These are phyloP conservation scores for Penicillium carneum DNA, from an alignment of 2,329 filamentous ascomycete genomes.

Conservation along the genomic window DNA sequence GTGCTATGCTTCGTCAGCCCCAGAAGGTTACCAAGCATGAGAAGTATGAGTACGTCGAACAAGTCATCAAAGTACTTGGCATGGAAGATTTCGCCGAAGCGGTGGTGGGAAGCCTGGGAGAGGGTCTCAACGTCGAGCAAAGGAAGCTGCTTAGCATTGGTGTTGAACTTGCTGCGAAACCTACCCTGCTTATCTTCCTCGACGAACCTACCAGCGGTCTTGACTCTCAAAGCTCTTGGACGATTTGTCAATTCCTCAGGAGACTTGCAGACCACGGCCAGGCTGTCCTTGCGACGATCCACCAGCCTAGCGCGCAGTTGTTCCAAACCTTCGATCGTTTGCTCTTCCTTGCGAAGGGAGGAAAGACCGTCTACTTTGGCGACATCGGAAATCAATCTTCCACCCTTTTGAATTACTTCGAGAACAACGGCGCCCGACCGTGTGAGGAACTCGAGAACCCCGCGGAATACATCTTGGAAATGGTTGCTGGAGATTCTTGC, in stretches of 20 bases:
- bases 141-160: constrained; percentile 81
- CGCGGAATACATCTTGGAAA: constrained; percentile 75
- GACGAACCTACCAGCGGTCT: constrained; percentile 85
- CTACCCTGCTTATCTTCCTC: constrained; percentile 83
- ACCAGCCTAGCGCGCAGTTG: constrained; percentile 87
- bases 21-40: constrained; percentile 70
- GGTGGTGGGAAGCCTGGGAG: constrained; percentile 82
- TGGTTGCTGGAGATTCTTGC: constrained; percentile 55
- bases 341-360: constrained; percentile 68
- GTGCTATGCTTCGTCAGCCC: constrained; percentile 83
- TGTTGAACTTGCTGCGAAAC: constrained; percentile 90
- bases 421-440: constrained; percentile 63
- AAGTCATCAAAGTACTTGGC: constrained; percentile 80
- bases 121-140: constrained; percentile 69
- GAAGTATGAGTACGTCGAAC: constrained; percentile 82
- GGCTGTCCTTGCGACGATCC: constrained; percentile 89
- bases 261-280: constrained; percentile 86
- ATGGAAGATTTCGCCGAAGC: constrained; percentile 91
- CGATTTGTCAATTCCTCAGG: constrained; percentile 80
- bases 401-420: constrained; percentile 68
- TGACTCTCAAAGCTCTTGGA: constrained; percentile 88
- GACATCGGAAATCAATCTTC: constrained; percentile 65
- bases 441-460: constrained; percentile 71
- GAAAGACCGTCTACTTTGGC: constrained; percentile 72
- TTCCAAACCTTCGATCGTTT: constrained; percentile 79